Percentiles rank a stretch among this genome's conserved stretches.
Evolutionary conservation across 176 grass and related monocot species (phyloP).

Genomic region (Triticum turgidum): DNA sequence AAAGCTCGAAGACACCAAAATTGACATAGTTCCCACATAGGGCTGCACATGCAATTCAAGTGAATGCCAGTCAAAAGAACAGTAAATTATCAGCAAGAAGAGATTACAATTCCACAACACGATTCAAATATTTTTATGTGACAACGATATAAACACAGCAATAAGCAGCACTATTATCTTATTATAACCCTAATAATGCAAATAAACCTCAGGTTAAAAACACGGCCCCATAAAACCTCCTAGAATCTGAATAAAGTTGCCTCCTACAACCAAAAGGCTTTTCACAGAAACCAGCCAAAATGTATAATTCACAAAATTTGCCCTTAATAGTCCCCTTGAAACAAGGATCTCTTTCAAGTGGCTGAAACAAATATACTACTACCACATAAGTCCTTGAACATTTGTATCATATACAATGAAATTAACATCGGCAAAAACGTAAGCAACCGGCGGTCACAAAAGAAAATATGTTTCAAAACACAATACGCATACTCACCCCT

Average conservation of each 20-base stretch:
- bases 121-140: neutral
- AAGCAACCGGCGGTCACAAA: slow-evolving; percentile 21
- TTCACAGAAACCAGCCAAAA: slow-evolving; percentile 2
- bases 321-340: neutral
- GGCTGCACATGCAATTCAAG: slow-evolving; percentile 51
- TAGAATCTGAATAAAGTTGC: neutral
- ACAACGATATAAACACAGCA: neutral
- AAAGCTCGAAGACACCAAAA: slow-evolving; percentile 98
- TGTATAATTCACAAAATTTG: neutral
- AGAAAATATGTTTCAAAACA: slow-evolving; percentile 18
- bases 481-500: slow-evolving; percentile 63
- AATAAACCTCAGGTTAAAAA: neutral
- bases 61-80: slow-evolving; percentile 22
- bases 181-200: neutral
- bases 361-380: neutral
- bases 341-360: neutral
- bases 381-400: neutral
- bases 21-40: slow-evolving; percentile 98
- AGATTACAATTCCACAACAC: slow-evolving; percentile 1
- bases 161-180: neutral
- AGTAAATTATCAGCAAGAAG: slow-evolving; percentile 23
- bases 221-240: neutral
- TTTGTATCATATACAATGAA: slow-evolving; percentile 12
- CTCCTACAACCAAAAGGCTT: neutral
- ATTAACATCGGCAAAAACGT: neutral